A percentile compares a stretch with the other conserved stretches of the same genome.
phyloP scores from a whole-genome alignment of 1,139 yeast species.

The Saccharomyces hybrid region DNA sequence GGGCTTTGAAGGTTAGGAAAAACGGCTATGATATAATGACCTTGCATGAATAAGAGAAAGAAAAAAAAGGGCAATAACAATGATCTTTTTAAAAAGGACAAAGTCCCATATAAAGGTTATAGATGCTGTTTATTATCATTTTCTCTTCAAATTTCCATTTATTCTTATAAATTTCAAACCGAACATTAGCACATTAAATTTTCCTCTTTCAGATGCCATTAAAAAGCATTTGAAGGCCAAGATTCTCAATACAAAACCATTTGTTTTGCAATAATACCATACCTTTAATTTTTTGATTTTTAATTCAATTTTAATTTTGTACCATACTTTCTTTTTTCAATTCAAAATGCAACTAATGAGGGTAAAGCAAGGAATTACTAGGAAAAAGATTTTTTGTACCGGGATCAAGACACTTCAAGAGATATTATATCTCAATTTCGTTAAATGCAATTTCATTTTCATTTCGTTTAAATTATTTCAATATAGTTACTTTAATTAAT shows the following conservation, averaged over 20 bases:
- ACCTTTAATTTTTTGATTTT: not conserved
- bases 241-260: not conserved
- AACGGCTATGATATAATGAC: slow-evolving; percentile 35
- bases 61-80: not conserved
- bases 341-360: not conserved
- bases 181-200: not conserved
- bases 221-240: no score
- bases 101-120: not conserved
- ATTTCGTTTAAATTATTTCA: not conserved
- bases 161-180: not conserved
- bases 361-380: not conserved
- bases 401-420: no score
- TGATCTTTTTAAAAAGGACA: not conserved
- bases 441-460: not conserved
- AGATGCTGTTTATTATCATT: not conserved
- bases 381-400: no score
- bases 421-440: not conserved
- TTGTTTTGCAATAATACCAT: not conserved
- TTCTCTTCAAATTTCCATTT: not conserved
- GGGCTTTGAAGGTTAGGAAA: slow-evolving; percentile 58
- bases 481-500: no score
- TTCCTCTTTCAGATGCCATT: not conserved
- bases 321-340: not conserved
- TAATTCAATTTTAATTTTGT: not conserved
- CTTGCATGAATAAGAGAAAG: slow-evolving; percentile 25